These are phyloP conservation scores for Hyaloscypha hepaticicola DNA, from an alignment of 495 filamentous ascomycete species.

Conservation along the genomic window DNA sequence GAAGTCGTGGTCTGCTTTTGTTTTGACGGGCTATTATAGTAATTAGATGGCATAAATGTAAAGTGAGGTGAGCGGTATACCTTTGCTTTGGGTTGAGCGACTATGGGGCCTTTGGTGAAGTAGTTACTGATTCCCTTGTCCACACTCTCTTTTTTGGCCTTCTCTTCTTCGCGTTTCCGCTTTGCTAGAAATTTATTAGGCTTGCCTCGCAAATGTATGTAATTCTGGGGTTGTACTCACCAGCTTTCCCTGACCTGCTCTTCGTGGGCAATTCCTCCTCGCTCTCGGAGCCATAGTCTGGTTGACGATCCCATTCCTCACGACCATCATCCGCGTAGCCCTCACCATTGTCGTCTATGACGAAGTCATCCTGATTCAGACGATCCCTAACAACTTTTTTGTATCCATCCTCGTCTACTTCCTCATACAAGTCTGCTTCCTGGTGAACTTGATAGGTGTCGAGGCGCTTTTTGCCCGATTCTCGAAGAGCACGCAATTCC, in stretches of 20 bases:
- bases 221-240: constrained; percentile 27
- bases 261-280: constrained; percentile 64
- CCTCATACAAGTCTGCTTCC: constrained; percentile 84
- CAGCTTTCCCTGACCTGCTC: constrained; percentile 60
- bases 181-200: constrained; percentile 55
- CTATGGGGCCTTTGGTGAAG: constrained; percentile 72
- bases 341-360: constrained; percentile 90
- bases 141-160: constrained; percentile 78
- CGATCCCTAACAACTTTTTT: constrained; percentile 90
- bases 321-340: constrained; percentile 96
- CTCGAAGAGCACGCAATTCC: constrained; percentile 80
- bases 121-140: constrained; percentile 92
- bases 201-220: background rate
- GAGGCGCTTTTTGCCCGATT: constrained; percentile 85
- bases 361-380: constrained; percentile 93
- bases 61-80: constrained; percentile 42
- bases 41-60: constrained; percentile 6
- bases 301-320: constrained; percentile 87
- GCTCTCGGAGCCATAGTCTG: constrained; percentile 66
- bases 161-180: constrained; percentile 85
- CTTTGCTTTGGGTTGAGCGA: constrained; percentile 74
- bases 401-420: constrained; percentile 96
- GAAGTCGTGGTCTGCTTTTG: constrained; percentile 84
- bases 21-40: constrained; percentile 50
- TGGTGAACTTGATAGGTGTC: constrained; percentile 88